A percentile compares a stretch with the other conserved stretches of the same genome.
These are phyloP conservation scores for Gentiana dahurica DNA, from an alignment of 257 asterid genomes.

Conservation along the genomic window DNA sequence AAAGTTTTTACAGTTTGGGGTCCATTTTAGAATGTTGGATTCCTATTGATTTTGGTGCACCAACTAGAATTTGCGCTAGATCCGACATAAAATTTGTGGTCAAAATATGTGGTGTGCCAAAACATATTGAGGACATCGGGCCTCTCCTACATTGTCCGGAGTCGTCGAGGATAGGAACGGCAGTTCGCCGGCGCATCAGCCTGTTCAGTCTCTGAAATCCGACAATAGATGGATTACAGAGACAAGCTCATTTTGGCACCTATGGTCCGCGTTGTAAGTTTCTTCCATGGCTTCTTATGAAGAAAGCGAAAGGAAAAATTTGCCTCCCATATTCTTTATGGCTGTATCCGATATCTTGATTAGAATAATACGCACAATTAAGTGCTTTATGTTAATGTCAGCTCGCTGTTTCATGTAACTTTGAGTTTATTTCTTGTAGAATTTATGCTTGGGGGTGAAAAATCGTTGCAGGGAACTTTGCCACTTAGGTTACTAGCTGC, in stretches of 20 bases:
- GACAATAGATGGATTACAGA: slow-evolving; percentile 44
- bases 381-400: neutral
- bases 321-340: neutral
- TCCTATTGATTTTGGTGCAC: too few relatives aligned
- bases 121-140: too few relatives aligned
- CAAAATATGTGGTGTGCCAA: too few relatives aligned
- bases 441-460: slow-evolving; percentile 9
- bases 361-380: too few relatives aligned
- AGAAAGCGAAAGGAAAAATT: too few relatives aligned
- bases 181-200: neutral
- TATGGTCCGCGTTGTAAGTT: slow-evolving; percentile 87
- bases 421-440: neutral
- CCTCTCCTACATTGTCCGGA: too few relatives aligned
- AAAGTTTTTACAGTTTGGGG: too few relatives aligned
- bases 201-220: too few relatives aligned
- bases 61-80: too few relatives aligned
- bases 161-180: neutral
- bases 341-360: neutral
- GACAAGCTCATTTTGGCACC: slow-evolving; percentile 87
- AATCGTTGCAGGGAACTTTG: slow-evolving; percentile 55
- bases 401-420: neutral
- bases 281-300: neutral
- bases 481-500: slow-evolving; percentile 85
- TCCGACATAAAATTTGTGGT: too few relatives aligned
- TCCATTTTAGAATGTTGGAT: too few relatives aligned